These are phyloP conservation scores for Effrenium voratum DNA, from an alignment of 73 alveolate species.

Conservation along the genomic window DNA sequence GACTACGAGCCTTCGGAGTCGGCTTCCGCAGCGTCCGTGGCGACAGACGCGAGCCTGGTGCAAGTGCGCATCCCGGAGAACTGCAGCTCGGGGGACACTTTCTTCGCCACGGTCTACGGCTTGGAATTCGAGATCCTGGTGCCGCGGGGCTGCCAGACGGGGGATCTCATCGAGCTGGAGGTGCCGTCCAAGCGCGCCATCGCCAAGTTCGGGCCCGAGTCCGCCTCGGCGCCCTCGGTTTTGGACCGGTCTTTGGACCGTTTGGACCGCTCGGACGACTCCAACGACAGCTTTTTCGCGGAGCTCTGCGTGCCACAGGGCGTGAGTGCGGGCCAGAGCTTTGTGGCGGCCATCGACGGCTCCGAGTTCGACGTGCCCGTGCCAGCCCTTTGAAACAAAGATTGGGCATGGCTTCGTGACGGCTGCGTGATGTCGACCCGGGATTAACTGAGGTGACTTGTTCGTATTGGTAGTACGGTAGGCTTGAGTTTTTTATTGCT, in stretches of 20 bases:
- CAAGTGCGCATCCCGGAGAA: constrained; percentile 30
- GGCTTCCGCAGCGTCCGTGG: constrained; percentile 39
- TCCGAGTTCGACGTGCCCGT: constrained; percentile 77
- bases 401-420: neutral
- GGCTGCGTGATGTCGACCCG: no score
- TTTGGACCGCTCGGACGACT: neutral
- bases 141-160: constrained; percentile 37
- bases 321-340: neutral
- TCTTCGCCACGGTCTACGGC: constrained; percentile 72
- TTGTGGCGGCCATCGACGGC: constrained; percentile 53
- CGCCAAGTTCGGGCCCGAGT: constrained; percentile 3
- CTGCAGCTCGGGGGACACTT: constrained; percentile 60
- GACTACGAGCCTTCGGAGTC: neutral
- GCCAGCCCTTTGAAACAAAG: neutral
- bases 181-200: constrained; percentile 67
- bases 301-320: constrained; percentile 42
- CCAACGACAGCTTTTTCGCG: neutral
- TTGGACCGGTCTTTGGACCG: neutral
- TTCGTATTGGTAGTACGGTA: no score
- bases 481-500: no score
- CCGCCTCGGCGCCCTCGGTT: neutral
- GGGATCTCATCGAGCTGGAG: constrained; percentile 52
- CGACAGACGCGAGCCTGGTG: constrained; percentile 45
- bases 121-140: constrained; percentile 68
- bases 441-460: no score